Evolutionary conservation across 2,329 filamentous ascomycete species (phyloP).

Genomic region (Fusarium oligoseptatum): DNA sequence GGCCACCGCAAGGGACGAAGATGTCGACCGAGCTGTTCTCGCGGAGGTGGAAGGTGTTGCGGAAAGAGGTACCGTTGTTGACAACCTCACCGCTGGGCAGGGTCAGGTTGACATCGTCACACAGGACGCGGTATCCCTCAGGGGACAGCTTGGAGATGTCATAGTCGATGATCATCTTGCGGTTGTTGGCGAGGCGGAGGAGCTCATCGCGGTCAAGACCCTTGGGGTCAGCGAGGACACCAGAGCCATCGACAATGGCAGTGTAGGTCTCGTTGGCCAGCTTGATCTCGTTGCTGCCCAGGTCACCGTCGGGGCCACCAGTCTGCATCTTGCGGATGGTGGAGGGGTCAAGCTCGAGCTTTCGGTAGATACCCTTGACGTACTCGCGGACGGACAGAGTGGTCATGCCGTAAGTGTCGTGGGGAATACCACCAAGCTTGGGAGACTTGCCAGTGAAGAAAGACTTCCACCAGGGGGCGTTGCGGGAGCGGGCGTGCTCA

Average conservation of each 20-base stretch:
- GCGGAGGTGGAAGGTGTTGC: slow-evolving; percentile 96
- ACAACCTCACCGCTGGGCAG: slow-evolving; percentile 89
- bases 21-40: slow-evolving; percentile 81
- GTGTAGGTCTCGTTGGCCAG: slow-evolving; percentile 96
- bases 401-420: slow-evolving; percentile 97
- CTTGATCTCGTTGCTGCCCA: slow-evolving; percentile 97
- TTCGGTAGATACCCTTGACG: slow-evolving; percentile 96
- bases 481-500: slow-evolving; percentile 86
- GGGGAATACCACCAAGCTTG: slow-evolving; percentile 94
- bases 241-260: slow-evolving; percentile 94
- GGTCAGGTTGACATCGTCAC: slow-evolving; percentile 90
- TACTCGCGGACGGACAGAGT: slow-evolving; percentile 97
- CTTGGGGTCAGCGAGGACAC: slow-evolving; percentile 92
- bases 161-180: slow-evolving; percentile 91
- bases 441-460: slow-evolving; percentile 99
- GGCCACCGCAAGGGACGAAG: slow-evolving; percentile 96
- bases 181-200: slow-evolving; percentile 83
- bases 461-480: slow-evolving; percentile 99
- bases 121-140: slow-evolving; percentile 90
- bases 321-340: slow-evolving; percentile 96
- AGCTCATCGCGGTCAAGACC: slow-evolving; percentile 90
- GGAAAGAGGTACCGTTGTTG: slow-evolving; percentile 93
- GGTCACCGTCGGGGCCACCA: slow-evolving; percentile 94
- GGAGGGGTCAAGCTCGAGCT: slow-evolving; percentile 88
- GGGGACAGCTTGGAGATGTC: slow-evolving; percentile 87